Evolutionary conservation across 148 eudicot genomes (phyloP), one percentile per base, ranked within the genome.

Genomic region (Nepenthes gracilis): DNA sequence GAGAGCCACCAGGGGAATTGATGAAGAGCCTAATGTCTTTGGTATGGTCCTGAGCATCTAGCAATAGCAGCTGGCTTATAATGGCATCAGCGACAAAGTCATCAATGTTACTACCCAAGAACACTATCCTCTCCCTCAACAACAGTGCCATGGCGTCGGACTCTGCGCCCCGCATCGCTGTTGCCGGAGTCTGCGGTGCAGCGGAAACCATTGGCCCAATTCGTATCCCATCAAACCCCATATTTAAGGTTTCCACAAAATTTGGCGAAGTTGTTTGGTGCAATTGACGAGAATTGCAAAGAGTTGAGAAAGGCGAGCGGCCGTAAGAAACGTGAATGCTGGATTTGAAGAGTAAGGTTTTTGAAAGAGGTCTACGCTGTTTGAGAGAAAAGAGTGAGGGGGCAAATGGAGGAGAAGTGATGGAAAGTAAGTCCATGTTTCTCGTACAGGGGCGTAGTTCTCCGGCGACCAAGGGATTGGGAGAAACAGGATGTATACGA

Each of bases 61-160:
- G 65, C 73, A 90, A 60, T 5, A 90, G 64, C 65, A 90, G 48
- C 80, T 90, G 89, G 74, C 97, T 83, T 38, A 85, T 73, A 54
- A 85, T 78, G 0, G 84, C 80, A 66, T 90, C 97, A 1, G 97
- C 97, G 2, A 83, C 82, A 47, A 84, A 87, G 70, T 90, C 97
- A 61, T 87, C 83, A 54, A 90, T 79, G 5, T 62, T 34, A 75
- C 64, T 75, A 3, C 89, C 95, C 55, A 90, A 56, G 35, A 90
- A 90, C 57, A 90, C 85, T 36, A 90, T 87, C 77, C 97, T 81
- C 72, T 90, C 95, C 53, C 56, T 85, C 53, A 87, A 68, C 47
- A 90, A 57, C 77, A 90, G 51, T 9, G 95, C 97, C 88, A 84
- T 82, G 37, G 80, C 86, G 54, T 90, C 95, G 32, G 80, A 54